Evolutionary conservation across 371 early-diverging fungal genomes (phyloP), one percentile per base, ranked within the genome.

Genomic region (Mortierella sp.): DNA sequence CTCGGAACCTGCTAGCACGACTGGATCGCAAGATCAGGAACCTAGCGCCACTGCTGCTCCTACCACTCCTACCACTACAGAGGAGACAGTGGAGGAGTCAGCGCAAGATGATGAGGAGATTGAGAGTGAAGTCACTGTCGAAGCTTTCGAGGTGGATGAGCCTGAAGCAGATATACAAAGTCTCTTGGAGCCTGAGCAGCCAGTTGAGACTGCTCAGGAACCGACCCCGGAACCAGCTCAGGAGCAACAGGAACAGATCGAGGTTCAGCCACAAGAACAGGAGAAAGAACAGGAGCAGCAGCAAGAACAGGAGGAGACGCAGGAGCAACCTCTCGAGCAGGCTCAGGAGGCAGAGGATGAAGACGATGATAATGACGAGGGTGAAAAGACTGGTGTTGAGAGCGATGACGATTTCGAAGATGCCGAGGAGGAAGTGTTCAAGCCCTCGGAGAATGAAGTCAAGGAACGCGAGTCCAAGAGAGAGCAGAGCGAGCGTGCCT

Each of bases 401-500:
- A 78, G 76, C 47, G 79, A 83, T 37, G 84, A 83, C 19, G 84
- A 78, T 19, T 79, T 83, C 37, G 79, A 79, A 61, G 84, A 83
- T 65, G 83, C 78, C 10, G 83, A 74, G 40, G 83, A 82, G 16
- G 77, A 85, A n/a, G 69, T 74, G 7, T 71, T 26, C 43, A 74
- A 70, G 64, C 74, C 69, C 48, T 61, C 64, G 37, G 85, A 74
- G 63, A 83, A 85, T n/a, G 86, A 86, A 50, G 41, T 72, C 70
- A 74, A 79, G 64, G 73, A 64, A 22, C 76, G 74, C 22, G 71
- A 83, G 64, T 8, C 64, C 26, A 77, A 78, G 55, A 70, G 88
- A n/a, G 90, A 91, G 74, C 93, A 93, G 74, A 91, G 90, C 14
- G 88, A 91, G 24, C 86, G 81, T 44, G 94, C 93, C 8, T 92